Base-by-base conservation (phyloP, 768 basidiomycete genomes). In the Suillus americanus region DNA sequence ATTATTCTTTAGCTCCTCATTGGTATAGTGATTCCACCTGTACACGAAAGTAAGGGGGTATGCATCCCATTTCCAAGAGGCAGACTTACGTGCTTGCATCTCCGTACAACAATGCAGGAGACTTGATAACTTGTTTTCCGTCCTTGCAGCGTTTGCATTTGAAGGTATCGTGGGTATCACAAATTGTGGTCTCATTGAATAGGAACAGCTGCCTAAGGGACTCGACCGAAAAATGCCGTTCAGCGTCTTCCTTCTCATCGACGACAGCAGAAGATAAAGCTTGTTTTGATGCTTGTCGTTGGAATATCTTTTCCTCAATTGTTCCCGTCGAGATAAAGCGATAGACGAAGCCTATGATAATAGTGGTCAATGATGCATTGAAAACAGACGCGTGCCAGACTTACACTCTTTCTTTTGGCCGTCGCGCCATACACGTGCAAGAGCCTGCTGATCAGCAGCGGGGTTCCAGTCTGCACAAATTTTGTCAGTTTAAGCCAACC, bases 361-460 rank as follows among this genome's bases (percentile, higher is more conserved):
- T 25, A 16, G 46, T 59, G 18, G 28, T 59, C 28, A 59, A 20
- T 7, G 38, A 41, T 20, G 23, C 25, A 33, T 16, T 46, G 41
- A 20, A 41, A 48, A 51, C 50, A 60, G 13, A 61, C 43, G 40
- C 23, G 16, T 37, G 16, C 37, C 13, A 20, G 28, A 73, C 91
- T 61, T 72, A 95, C 97, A 99, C 79, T 97, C 96, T 86, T 99
- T 99, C 87, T 97, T 99, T 77, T 99, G 97, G 0, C 97, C 97
- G 72, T 99, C 97, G 79, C 97, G 92, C 97, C 97, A 99, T 10
- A 99, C 97, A 74, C 97, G 94, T 51, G 97, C 97, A 6, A 99
- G 83, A 9, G 97, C 97, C 75, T 99, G 97, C 74, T 99, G 97
- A 77, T 99, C 97, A 33, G 96, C 94, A 12, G 97, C 97, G 30